Conservation (phyloP, 352 stramenopile species). For the Phytophthora nicotianae region DNA sequence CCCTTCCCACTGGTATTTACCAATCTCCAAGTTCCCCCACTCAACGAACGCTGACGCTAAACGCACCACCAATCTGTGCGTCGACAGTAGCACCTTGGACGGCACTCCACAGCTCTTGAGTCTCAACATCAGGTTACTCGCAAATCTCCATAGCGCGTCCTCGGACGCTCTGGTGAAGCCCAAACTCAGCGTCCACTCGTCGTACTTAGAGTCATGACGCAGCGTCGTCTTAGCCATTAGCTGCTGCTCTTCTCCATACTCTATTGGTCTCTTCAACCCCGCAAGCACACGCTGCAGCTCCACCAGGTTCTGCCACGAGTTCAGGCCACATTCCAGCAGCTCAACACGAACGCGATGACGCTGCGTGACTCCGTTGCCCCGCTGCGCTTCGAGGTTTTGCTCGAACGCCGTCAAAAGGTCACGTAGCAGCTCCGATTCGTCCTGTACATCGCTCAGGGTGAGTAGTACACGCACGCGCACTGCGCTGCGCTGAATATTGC, state of each 20-base stretch:
- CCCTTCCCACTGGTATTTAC: conserved; percentile 37
- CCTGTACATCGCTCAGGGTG: conserved; percentile 14
- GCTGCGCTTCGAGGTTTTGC: conserved; percentile 10
- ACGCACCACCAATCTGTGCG: conserved; percentile 20
- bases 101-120: conserved; percentile 51
- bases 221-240: conserved; percentile 32
- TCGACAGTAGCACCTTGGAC: conserved; percentile 31
- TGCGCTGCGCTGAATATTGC: conserved; percentile 31
- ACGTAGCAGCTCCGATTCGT: conserved; percentile 3
- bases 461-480: conserved; percentile 35
- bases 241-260: conserved; percentile 3
- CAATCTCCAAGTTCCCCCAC: conserved; percentile 6
- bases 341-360: conserved; percentile 28
- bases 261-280: conserved; percentile 31
- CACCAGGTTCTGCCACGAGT: conserved; percentile 54
- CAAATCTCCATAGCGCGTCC: conserved; percentile 53
- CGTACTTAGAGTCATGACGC: conserved; percentile 19
- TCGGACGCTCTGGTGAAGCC: conserved; percentile 34
- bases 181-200: conserved; percentile 45
- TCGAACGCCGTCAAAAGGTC: conserved; percentile 16
- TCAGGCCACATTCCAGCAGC: conserved; percentile 55
- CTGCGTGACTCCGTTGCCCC: background rate
- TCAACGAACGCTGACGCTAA: conserved; percentile 25
- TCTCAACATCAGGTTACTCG: conserved; percentile 46
- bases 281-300: conserved; percentile 50